A percentile compares a stretch with the other conserved stretches of the same genome.
Evolutionary conservation across 2,329 filamentous ascomycete genomes (phyloP).

Genomic region (Ciborinia camelliae): DNA sequence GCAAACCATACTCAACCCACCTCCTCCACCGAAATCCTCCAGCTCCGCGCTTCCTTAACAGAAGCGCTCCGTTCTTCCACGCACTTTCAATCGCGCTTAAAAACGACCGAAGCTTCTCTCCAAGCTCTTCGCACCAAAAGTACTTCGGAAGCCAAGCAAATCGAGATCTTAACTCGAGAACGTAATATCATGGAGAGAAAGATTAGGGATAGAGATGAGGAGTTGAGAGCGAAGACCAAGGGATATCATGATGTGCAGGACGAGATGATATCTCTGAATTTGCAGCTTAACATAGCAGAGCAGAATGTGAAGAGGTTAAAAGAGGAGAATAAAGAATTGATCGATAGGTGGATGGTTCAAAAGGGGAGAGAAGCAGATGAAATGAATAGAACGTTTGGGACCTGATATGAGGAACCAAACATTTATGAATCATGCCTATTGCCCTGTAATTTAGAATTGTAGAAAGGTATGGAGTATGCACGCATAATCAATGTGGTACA

Average conservation of each 20-base stretch:
- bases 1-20: slow-evolving; percentile 33
- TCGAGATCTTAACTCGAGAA: slow-evolving; percentile 62
- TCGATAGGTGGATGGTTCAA: slow-evolving; percentile 86
- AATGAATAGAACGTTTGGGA: slow-evolving; percentile 63
- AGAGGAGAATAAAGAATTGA: slow-evolving; percentile 81
- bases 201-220: slow-evolving; percentile 78
- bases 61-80: slow-evolving; percentile 73
- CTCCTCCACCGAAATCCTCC: slow-evolving; percentile 39
- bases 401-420: background rate
- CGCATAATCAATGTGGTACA: background rate
- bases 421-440: background rate
- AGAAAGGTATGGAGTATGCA: background rate
- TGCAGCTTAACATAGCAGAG: slow-evolving; percentile 85
- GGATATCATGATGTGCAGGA: slow-evolving; percentile 86
- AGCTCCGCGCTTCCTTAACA: slow-evolving; percentile 66
- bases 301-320: slow-evolving; percentile 68
- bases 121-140: slow-evolving; percentile 57
- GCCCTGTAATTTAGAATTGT: background rate
- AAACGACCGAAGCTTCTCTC: slow-evolving; percentile 61
- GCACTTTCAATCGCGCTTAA: slow-evolving; percentile 62
- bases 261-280: slow-evolving; percentile 81
- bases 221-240: slow-evolving; percentile 78
- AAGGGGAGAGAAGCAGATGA: slow-evolving; percentile 83
- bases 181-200: slow-evolving; percentile 59
- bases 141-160: slow-evolving; percentile 56